phyloP scores from a whole-genome alignment of 2,329 filamentous ascomycete species.

The Tolypocladium capitatum region DNA sequence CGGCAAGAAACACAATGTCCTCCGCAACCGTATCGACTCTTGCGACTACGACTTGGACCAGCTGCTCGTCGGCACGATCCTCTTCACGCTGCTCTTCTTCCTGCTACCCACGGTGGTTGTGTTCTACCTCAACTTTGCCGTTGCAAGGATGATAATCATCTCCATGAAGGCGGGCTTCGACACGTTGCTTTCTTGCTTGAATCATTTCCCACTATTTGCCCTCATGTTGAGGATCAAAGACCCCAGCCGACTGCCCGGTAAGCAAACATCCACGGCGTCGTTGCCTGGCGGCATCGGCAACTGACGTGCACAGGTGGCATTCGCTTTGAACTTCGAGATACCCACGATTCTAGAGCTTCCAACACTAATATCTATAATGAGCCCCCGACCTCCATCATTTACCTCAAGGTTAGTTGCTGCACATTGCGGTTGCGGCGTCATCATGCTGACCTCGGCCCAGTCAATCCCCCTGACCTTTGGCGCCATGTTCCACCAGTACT shows the following conservation, averaged over 20 bases:
- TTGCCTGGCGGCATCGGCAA: background rate
- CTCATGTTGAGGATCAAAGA: slow-evolving; percentile 95
- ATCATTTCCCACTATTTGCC: slow-evolving; percentile 95
- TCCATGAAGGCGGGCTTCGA: slow-evolving; percentile 83
- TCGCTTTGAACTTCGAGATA: slow-evolving; percentile 78
- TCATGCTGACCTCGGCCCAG: slow-evolving; percentile 24
- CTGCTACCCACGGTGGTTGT: slow-evolving; percentile 88
- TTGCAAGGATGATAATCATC: slow-evolving; percentile 90
- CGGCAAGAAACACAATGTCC: slow-evolving; percentile 93
- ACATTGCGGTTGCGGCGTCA: background rate
- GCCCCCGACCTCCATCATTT: slow-evolving; percentile 67
- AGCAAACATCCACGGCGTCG: slow-evolving; percentile 8
- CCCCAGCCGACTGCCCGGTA: slow-evolving; percentile 73
- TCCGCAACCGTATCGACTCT: slow-evolving; percentile 94
- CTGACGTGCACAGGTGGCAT: slow-evolving; percentile 40
- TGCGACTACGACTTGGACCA: slow-evolving; percentile 98
- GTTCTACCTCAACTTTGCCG: slow-evolving; percentile 93
- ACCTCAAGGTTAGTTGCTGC: slow-evolving; percentile 53
- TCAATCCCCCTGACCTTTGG: slow-evolving; percentile 79
- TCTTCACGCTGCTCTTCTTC: slow-evolving; percentile 93
- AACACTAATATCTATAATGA: slow-evolving; percentile 26
- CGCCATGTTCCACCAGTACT: slow-evolving; percentile 97
- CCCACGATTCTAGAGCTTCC: slow-evolving; percentile 35
- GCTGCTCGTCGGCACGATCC: slow-evolving; percentile 84
- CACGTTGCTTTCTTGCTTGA: slow-evolving; percentile 82